Base-by-base conservation (phyloP, 768 basidiomycete species). In the Collybia mongolica region DNA sequence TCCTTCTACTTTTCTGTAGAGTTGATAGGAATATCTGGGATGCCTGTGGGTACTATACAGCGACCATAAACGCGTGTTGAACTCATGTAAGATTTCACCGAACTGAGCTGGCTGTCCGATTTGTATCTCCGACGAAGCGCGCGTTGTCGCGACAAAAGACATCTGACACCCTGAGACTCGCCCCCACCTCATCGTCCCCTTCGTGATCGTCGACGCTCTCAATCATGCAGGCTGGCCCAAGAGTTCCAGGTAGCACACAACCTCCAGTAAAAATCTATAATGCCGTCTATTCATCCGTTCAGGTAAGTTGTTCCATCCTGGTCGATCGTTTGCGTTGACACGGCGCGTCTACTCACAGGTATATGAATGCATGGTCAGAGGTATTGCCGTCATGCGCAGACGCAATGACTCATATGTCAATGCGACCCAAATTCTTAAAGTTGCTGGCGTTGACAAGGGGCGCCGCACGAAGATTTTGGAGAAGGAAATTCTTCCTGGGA, bases 391-490 rank as follows among this genome's bases (percentile, higher is more conserved):
- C 59, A 99, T 99, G 97, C 85, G 96, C 46, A 78, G 97, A 64
- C 84, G 94, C 61, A 83, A 83, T 46, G 97, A 98, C 70, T 93
- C 92, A 60, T 98, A 81, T 66, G 90, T 99, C 56, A 99, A 99
- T 75, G 97, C 97, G 59, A 98, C 97, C 2, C 97, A 99, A 69
- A 98, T 99, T 54, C 83, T 99, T 59, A 99, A 99, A 71, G 96
- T 99, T 35, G 95, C 96, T 5, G 97, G 97, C 37, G 90, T 98
- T 54, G 93, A 96, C 74, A 99, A 99, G 70, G 94, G 94, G 1
- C 83, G 88, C 39, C 81, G 97, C 36, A 98, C 96, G 14, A 98
- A 98, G 80, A 97, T 98, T 47, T 75, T 93, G 12, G 90, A 98
- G 77, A 97, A 95, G 68, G 96, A 99, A 72, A 93, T 99, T 54